Percentiles rank a stretch among this genome's conserved stretches.
Evolutionary conservation across 106 monocot species (phyloP).

Genomic region (Gastrodia elata): DNA sequence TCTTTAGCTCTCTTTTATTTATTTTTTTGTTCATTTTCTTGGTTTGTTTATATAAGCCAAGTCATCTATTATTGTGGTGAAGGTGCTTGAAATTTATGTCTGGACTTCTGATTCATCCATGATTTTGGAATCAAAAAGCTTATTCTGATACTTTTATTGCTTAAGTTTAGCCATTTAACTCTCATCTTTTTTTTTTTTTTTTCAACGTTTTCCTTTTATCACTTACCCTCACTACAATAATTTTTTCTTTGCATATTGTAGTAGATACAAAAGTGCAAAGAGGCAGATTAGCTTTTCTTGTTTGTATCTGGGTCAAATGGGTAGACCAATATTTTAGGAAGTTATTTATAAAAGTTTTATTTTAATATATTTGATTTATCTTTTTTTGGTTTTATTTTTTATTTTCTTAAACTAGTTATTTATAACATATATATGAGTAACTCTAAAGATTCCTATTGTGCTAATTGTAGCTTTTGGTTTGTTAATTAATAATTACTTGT

Average conservation of each 20-base stretch:
- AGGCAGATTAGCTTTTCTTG: not conserved
- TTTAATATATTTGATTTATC: too few species aligned
- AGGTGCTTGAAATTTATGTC: conserved; percentile 3
- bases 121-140: not conserved
- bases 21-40: not conserved
- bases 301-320: conserved; percentile 1
- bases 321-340: not conserved
- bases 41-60: not conserved
- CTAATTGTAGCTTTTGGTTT: too few species aligned
- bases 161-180: not conserved
- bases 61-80: not conserved
- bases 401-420: too few species aligned
- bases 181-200: not conserved
- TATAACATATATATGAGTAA: too few species aligned
- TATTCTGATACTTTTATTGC: not conserved
- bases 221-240: not conserved
- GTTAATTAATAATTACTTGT: too few species aligned
- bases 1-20: not conserved
- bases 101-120: not conserved
- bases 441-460: too few species aligned
- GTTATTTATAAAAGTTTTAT: not conserved
- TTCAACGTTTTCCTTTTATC: not conserved
- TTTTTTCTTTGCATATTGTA: not conserved
- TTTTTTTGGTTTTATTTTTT: too few species aligned
- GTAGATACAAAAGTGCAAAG: conserved; percentile 5